Percentiles rank a stretch among this genome's conserved stretches.
Evolutionary conservation across 2,329 filamentous ascomycete species (phyloP).

Genomic region (Pseudopyricularia javanii): DNA sequence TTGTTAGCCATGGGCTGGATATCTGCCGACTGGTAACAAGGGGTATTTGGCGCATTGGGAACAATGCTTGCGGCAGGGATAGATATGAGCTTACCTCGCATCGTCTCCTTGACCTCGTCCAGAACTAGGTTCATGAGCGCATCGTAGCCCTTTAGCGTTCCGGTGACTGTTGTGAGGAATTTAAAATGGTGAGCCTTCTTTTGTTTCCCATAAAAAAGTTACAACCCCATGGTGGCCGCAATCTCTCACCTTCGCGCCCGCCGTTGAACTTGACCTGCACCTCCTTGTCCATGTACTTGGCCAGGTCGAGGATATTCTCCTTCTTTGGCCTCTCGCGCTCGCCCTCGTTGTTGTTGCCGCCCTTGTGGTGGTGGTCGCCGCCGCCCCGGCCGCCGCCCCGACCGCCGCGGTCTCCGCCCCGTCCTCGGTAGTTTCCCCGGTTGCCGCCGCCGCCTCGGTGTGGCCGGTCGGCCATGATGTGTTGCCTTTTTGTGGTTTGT

Average conservation of each 20-base stretch:
- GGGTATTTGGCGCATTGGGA: no score
- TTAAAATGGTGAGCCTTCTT: no score
- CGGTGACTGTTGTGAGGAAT: slow-evolving; percentile 70
- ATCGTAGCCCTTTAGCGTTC: slow-evolving; percentile 88
- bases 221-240: no score
- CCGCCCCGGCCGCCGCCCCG: neutral
- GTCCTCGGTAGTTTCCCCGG: neutral
- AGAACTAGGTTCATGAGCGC: slow-evolving; percentile 96
- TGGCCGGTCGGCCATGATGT: neutral
- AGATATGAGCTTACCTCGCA: slow-evolving; percentile 65
- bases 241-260: slow-evolving; percentile 64
- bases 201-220: neutral
- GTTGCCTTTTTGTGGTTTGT: neutral
- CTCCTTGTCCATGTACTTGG: slow-evolving; percentile 94
- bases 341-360: slow-evolving; percentile 13
- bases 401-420: neutral
- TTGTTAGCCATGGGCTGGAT: neutral
- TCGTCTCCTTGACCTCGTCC: slow-evolving; percentile 82
- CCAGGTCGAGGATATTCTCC: slow-evolving; percentile 93
- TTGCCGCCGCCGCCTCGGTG: neutral
- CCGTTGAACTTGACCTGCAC: slow-evolving; percentile 96
- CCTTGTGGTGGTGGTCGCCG: neutral
- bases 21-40: no score
- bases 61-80: neutral
- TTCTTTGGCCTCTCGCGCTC: slow-evolving; percentile 77